Evolutionary conservation across 192 early-diverging fungal species (phyloP), one percentile per base, ranked within the genome.

Genomic region (Coemansia interrupta): DNA sequence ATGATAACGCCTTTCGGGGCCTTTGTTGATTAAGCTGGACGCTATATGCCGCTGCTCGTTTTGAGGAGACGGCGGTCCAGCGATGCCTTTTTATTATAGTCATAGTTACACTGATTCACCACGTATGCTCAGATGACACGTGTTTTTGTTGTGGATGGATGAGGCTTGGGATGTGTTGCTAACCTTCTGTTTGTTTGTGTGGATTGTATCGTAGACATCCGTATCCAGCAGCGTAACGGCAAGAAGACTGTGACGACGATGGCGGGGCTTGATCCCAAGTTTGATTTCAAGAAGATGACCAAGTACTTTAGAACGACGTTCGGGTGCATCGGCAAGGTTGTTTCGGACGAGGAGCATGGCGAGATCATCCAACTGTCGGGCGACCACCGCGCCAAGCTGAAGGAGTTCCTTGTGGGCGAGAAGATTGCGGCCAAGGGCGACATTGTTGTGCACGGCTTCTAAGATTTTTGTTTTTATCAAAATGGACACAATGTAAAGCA

Each of bases 371-470:
- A 98, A 84, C 82, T 98, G 39, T 86, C 88, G 49, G 96, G 96
- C 50, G 96, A 98, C 83, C 94, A 98, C 73, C 88, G 96, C 60
- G 56, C 80, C 42, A 90, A 91, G 72, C 83, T 94, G 54, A 78
- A 76, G 54, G 76, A 85, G 62, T 96, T 98, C 76, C 81, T 98
- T 17, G 73, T 83, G 39, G 59, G 75, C 13, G 84, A 93, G 69
- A 86, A 81, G 2, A 95, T 98, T 62, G 84, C 85, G 49, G 88
- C 83, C 67, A 95, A 92, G 80, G 83, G 85, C 44, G 80, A 90
- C 64, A 87, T 98, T 75, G 91, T 95, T 84, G 78, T 96, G 46
- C 96, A 98, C 86, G 96, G 96, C 76, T 96, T 96, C 89, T 97
- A 92, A 28, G 4, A 0, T 48, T 22, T 48, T 36, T 48, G 24